Conservation (phyloP, 108 stramenopile species). For the Skeletonema menzelii region DNA sequence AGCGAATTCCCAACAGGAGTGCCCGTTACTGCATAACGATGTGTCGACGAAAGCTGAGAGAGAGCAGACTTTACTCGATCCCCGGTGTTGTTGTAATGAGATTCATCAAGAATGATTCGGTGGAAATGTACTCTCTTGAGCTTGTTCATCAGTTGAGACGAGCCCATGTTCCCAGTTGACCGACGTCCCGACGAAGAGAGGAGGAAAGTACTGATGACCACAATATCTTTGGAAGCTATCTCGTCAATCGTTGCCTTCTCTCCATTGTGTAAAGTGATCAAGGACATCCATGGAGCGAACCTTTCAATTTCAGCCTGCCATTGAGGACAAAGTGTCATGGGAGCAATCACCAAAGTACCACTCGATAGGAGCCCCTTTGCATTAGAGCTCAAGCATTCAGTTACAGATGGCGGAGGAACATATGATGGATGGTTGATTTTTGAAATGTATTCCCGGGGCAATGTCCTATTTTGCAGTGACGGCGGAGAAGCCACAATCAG, state of each 20-base stretch:
- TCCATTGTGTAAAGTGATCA: constrained; percentile 21
- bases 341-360: constrained; percentile 27
- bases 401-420: constrained; percentile 7
- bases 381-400: background rate
- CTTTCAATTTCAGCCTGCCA: constrained; percentile 27
- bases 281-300: constrained; percentile 28
- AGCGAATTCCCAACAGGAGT: constrained; percentile 28
- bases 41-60: constrained; percentile 25
- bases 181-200: background rate
- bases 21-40: constrained; percentile 29
- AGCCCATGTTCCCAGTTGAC: background rate
- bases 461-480: constrained; percentile 6
- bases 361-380: constrained; percentile 15
- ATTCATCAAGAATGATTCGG: constrained; percentile 16
- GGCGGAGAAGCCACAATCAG: constrained; percentile 26
- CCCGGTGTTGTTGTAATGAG: constrained; percentile 18
- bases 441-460: constrained; percentile 5
- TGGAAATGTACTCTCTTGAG: constrained; percentile 9
- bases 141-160: background rate
- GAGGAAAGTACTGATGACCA: constrained; percentile 2
- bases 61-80: constrained; percentile 4
- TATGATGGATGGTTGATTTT: constrained; percentile 19
- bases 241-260: background rate
- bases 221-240: constrained; percentile 22
- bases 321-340: constrained; percentile 32